These are phyloP conservation scores for Leccinum rimulosum DNA, from an alignment of 768 basidiomycete species.

Conservation along the genomic window DNA sequence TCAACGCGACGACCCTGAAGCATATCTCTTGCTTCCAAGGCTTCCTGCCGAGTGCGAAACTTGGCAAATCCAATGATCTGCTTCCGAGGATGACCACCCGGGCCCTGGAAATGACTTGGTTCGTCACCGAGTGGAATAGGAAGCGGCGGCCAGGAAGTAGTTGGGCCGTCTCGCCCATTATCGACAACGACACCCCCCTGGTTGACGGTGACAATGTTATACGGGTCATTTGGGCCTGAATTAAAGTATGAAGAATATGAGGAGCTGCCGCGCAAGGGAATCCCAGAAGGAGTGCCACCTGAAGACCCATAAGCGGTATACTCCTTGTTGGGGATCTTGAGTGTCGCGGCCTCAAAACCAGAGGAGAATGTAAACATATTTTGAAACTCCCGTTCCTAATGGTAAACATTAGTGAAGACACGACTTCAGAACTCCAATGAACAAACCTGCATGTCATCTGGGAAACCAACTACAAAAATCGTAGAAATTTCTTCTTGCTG, in stretches of 20 bases:
- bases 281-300: constrained; percentile 35
- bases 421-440: constrained; percentile 4
- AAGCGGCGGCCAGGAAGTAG: constrained; percentile 63
- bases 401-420: constrained; percentile 15
- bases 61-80: constrained; percentile 99
- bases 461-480: constrained; percentile 98
- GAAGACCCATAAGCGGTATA: constrained; percentile 67
- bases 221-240: constrained; percentile 70
- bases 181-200: constrained; percentile 85
- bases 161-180: constrained; percentile 66
- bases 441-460: constrained; percentile 96
- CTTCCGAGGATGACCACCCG: constrained; percentile 59
- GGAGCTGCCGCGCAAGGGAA: constrained; percentile 35
- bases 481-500: constrained; percentile 89
- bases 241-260: constrained; percentile 37
- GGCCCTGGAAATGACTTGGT: constrained; percentile 33
- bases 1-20: constrained; percentile 91
- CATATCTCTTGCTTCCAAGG: constrained; percentile 81
- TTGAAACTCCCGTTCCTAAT: constrained; percentile 96
- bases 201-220: constrained; percentile 79
- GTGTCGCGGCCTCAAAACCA: constrained; percentile 95
- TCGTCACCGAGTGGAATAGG: constrained; percentile 32
- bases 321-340: constrained; percentile 96
- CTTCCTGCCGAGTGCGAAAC: constrained; percentile 85
- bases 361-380: constrained; percentile 98